Conservation (phyloP, 768 basidiomycete species). For the Russula sp. region DNA sequence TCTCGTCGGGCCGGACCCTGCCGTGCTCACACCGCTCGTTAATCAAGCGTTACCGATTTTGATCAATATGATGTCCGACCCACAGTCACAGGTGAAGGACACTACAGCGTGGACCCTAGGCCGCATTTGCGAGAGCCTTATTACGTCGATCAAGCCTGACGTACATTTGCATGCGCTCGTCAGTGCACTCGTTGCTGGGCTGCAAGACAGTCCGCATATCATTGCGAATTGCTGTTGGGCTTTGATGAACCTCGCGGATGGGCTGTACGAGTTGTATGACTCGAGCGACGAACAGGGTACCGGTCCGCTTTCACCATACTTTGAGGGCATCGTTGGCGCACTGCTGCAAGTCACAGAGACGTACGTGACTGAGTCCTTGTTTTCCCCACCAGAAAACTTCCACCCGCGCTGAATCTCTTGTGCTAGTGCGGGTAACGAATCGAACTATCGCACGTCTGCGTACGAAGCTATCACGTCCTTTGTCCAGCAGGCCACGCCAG, state of each 20-base stretch:
- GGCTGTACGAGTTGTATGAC: conserved; percentile 67
- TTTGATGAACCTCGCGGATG: conserved; percentile 91
- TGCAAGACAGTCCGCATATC: conserved; percentile 78
- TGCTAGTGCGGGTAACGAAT: conserved; percentile 69
- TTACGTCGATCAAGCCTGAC: conserved; percentile 81
- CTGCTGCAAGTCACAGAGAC: conserved; percentile 83
- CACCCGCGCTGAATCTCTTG: conserved; percentile 15
- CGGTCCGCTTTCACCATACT: conserved; percentile 80
- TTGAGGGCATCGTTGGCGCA: conserved; percentile 77
- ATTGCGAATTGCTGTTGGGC: conserved; percentile 95
- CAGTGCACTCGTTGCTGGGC: conserved; percentile 71
- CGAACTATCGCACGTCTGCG: conserved; percentile 89
- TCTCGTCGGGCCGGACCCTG: conserved; percentile 90
- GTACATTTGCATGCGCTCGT: conserved; percentile 80
- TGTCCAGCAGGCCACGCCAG: conserved; percentile 69
- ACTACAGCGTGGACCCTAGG: conserved; percentile 98
- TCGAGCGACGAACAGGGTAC: conserved; percentile 44
- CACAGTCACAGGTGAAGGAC: conserved; percentile 83
- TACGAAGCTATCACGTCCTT: conserved; percentile 93
- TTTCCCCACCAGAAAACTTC: background rate
- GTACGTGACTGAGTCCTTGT: conserved; percentile 35
- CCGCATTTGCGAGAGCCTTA: conserved; percentile 85
- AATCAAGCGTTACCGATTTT: conserved; percentile 90
- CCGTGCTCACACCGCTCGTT: conserved; percentile 82
- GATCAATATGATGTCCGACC: conserved; percentile 92